Evolutionary conservation across 352 stramenopile species (phyloP).

Genomic region (Albugo candida): DNA sequence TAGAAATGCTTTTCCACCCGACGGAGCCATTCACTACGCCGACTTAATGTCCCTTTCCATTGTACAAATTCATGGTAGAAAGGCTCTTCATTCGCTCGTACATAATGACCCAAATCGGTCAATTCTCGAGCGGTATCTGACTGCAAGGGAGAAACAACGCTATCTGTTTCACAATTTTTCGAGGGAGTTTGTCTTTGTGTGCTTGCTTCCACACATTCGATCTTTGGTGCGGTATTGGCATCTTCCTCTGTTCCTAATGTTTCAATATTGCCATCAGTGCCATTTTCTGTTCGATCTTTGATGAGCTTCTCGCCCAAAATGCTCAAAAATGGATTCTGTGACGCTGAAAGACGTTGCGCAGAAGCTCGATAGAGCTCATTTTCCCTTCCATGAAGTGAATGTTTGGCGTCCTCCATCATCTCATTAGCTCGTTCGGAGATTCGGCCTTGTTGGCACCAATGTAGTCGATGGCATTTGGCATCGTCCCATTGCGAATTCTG

Average conservation of each 20-base stretch:
- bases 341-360: conserved; percentile 33
- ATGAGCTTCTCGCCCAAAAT: conserved; percentile 38
- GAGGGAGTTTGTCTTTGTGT: too few species aligned
- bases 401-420: conserved; percentile 63
- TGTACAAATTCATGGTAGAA: conserved; percentile 67
- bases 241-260: neutral
- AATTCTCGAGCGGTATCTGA: neutral
- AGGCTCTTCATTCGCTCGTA: conserved; percentile 36
- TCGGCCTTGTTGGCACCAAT: conserved; percentile 60
- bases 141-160: too few species aligned
- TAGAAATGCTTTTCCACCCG: conserved; percentile 75
- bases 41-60: conserved; percentile 66
- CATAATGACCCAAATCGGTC: conserved; percentile 13
- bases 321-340: conserved; percentile 45
- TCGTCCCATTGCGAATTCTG: neutral
- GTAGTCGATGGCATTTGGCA: conserved; percentile 21
- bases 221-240: neutral
- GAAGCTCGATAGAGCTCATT: conserved; percentile 66
- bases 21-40: conserved; percentile 65
- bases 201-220: neutral
- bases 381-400: conserved; percentile 61
- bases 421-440: conserved; percentile 66
- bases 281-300: neutral
- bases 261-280: neutral
- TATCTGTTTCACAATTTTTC: too few species aligned